Evolutionary conservation across 2,329 filamentous ascomycete species (phyloP).

Genomic region (Apiospora pterosperma): DNA sequence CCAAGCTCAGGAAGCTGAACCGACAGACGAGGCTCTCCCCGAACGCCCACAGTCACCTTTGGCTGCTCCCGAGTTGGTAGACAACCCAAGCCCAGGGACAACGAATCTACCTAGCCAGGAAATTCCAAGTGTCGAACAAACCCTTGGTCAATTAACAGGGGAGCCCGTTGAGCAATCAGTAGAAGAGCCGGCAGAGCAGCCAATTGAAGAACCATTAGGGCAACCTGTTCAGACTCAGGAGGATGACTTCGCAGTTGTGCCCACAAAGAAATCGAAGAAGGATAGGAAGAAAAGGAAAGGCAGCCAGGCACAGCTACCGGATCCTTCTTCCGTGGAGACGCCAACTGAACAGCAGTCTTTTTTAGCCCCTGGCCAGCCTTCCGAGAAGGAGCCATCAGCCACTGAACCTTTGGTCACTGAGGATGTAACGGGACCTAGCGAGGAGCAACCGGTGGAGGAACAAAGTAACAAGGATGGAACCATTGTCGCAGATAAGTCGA

Average conservation of each 20-base stretch:
- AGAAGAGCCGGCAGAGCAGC: neutral
- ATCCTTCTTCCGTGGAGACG: neutral
- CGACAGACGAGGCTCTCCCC: neutral
- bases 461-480: neutral
- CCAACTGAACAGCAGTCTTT: constrained; percentile 3
- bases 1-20: neutral
- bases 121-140: neutral
- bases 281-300: constrained; percentile 30
- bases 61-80: neutral
- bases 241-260: constrained; percentile 16
- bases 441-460: constrained; percentile 6
- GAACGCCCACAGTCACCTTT: constrained; percentile 4
- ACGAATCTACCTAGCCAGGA: neutral
- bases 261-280: constrained; percentile 30
- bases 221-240: constrained; percentile 10
- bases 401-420: constrained; percentile 4
- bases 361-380: constrained; percentile 6
- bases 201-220: neutral
- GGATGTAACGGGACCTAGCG: neutral
- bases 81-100: neutral
- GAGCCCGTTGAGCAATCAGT: neutral
- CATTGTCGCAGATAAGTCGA: constrained; percentile 5
- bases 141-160: neutral
- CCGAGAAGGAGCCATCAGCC: constrained; percentile 5
- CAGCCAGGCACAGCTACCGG: neutral